Evolutionary conservation across 345 rosid species (phyloP).

Genomic region (Citrus reticulata): DNA sequence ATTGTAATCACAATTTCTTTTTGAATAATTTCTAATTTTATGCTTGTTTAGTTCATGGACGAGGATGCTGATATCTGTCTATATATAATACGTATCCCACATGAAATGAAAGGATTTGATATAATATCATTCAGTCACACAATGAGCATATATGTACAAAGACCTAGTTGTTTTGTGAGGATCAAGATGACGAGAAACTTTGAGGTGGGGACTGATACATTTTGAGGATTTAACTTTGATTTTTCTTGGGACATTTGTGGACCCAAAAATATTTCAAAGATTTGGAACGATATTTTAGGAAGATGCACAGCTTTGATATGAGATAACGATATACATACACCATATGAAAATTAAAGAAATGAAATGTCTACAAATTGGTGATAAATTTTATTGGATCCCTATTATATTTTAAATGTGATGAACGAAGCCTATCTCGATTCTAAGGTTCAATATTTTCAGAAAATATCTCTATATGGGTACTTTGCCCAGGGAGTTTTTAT

Average conservation of each 20-base stretch:
- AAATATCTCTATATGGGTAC: neutral
- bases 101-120: neutral
- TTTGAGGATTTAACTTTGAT: constrained; percentile 8
- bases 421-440: neutral
- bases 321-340: neutral
- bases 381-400: constrained; percentile 2
- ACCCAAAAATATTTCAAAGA: constrained; percentile 21
- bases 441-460: neutral
- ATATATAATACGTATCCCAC: neutral
- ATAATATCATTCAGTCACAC: neutral
- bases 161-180: neutral
- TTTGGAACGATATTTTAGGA: constrained; percentile 31
- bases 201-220: neutral
- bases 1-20: too few relatives aligned
- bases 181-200: constrained; percentile 16
- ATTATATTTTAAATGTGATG: neutral
- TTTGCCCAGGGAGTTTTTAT: neutral
- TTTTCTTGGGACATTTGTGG: constrained; percentile 18
- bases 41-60: neutral
- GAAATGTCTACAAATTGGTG: neutral
- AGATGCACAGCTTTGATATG: constrained; percentile 12
- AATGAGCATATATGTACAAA: neutral
- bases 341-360: constrained; percentile 14
- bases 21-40: neutral
- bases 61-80: constrained; percentile 14